A percentile compares a stretch with the other conserved stretches of the same genome.
Evolutionary conservation across 805 yeast genomes (phyloP).

Genomic region (Blastobotrys robertii): DNA sequence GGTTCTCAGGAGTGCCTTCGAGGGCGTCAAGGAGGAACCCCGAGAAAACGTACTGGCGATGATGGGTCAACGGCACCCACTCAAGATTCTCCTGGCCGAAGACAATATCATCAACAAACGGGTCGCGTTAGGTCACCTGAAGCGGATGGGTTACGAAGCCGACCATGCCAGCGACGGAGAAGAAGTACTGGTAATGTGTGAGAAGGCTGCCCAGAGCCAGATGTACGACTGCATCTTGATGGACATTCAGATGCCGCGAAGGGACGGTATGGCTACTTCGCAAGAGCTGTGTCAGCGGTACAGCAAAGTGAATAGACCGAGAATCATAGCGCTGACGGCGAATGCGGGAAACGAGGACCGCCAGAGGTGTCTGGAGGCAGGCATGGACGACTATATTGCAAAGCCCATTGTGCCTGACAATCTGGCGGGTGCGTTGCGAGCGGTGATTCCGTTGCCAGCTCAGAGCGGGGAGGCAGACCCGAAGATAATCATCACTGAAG

Average conservation of each 20-base stretch:
- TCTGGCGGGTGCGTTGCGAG: conserved; percentile 30
- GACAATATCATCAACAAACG: conserved; percentile 42
- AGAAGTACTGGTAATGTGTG: conserved; percentile 33
- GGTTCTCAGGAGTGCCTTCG: conserved; percentile 10
- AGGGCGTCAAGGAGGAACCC: too few species aligned
- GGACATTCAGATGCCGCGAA: conserved; percentile 49
- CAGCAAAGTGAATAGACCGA: conserved; percentile 27
- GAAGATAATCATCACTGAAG: neutral
- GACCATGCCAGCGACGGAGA: conserved; percentile 46
- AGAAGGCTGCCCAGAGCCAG: conserved; percentile 22
- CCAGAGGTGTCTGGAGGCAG: conserved; percentile 36
- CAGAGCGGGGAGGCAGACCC: neutral
- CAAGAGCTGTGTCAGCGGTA: conserved; percentile 31
- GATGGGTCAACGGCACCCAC: conserved; percentile 28
- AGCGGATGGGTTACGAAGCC: conserved; percentile 40
- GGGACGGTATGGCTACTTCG: conserved; percentile 44
- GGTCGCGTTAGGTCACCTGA: conserved; percentile 41
- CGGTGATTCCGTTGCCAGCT: too few species aligned
- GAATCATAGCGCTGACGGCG: conserved; percentile 40
- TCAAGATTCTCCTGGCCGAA: conserved; percentile 42
- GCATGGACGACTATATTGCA: conserved; percentile 44
- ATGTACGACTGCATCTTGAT: conserved; percentile 43
- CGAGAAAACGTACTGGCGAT: conserved; percentile 12
- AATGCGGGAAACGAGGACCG: conserved; percentile 48
- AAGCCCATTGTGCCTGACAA: conserved; percentile 44